A percentile compares a stretch with the other conserved stretches of the same genome.
Evolutionary conservation across 2,329 filamentous ascomycete species (phyloP).

Genomic region (Teratosphaeriaceae sp.): DNA sequence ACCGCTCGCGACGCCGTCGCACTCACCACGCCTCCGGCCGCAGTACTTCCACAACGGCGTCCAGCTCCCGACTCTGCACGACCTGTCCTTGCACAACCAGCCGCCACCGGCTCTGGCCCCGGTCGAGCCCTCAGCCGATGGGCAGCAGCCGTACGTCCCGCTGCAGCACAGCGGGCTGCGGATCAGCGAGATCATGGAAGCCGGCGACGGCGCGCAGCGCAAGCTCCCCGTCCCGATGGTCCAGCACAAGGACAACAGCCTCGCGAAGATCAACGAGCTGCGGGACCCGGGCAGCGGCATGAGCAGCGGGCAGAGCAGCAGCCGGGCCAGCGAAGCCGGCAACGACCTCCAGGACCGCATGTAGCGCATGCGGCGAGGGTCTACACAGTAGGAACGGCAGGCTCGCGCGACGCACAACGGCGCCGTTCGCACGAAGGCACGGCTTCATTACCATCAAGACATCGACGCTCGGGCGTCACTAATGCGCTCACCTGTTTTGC

Average conservation of each 20-base stretch:
- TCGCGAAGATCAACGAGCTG: slow-evolving; percentile 70
- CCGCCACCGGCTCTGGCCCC: slow-evolving; percentile 57
- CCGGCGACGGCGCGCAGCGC: slow-evolving; percentile 76
- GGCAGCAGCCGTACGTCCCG: slow-evolving; percentile 53
- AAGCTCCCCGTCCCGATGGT: slow-evolving; percentile 88
- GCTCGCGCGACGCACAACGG: background rate
- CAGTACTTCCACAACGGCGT: slow-evolving; percentile 60
- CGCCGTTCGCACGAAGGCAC: background rate
- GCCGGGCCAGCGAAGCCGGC: slow-evolving; percentile 26
- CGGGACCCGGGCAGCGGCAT: slow-evolving; percentile 63
- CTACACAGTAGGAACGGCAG: background rate
- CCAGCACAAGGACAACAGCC: slow-evolving; percentile 40
- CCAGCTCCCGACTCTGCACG: slow-evolving; percentile 80
- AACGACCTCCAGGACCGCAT: slow-evolving; percentile 26
- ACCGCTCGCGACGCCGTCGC: slow-evolving; percentile 93
- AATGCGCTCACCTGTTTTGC: background rate
- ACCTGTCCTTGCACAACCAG: slow-evolving; percentile 56
- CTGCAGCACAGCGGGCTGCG: slow-evolving; percentile 61
- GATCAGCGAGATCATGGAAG: slow-evolving; percentile 87
- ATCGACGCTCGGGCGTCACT: background rate
- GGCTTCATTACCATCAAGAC: background rate
- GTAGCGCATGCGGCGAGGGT: background rate
- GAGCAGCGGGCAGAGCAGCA: slow-evolving; percentile 51
- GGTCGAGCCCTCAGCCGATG: slow-evolving; percentile 60
- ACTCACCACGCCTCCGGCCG: slow-evolving; percentile 84